A percentile compares a stretch with the other conserved stretches of the same genome.
Conservation (phyloP, 257 asterid species). For the Avicennia marina region DNA sequence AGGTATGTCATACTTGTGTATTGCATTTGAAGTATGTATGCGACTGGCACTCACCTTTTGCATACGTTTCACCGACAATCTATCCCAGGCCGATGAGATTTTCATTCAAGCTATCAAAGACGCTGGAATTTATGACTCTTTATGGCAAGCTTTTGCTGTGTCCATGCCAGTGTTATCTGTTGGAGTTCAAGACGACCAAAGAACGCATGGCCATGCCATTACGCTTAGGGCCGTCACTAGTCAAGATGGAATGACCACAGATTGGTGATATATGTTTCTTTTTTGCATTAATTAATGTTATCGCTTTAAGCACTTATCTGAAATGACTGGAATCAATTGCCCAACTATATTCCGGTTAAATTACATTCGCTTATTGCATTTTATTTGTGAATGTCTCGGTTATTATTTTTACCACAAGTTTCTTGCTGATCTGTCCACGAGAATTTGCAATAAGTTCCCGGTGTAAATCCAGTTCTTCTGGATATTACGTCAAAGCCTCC, state of each 20-base stretch:
- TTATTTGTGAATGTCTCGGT: slow-evolving; percentile 42
- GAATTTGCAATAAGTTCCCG: slow-evolving; percentile 87
- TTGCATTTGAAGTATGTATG: neutral
- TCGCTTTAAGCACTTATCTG: neutral
- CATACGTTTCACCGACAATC: neutral
- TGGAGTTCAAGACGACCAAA: slow-evolving; percentile 98
- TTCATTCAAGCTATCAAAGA: slow-evolving; percentile 88
- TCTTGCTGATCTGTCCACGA: slow-evolving; percentile 72
- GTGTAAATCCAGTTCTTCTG: slow-evolving; percentile 93
- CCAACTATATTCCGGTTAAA: no score
- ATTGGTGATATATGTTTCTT: slow-evolving; percentile 55
- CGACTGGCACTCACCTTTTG: neutral
- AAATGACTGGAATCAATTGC: no score
- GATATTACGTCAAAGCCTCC: slow-evolving; percentile 99
- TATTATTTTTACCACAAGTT: slow-evolving; percentile 82
- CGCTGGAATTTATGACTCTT: slow-evolving; percentile 81
- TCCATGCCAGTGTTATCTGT: slow-evolving; percentile 85
- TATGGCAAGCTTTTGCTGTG: slow-evolving; percentile 99
- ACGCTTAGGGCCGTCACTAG: slow-evolving; percentile 96
- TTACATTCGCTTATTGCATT: no score
- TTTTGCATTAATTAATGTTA: neutral
- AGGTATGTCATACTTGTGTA: slow-evolving; percentile 35
- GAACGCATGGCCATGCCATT: slow-evolving; percentile 89
- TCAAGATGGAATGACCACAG: slow-evolving; percentile 99
- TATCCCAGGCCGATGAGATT: slow-evolving; percentile 82